Percentiles rank a stretch among this genome's conserved stretches.
phyloP scores from a whole-genome alignment of 2,329 filamentous ascomycete species.

The Talaromyces sp. region DNA sequence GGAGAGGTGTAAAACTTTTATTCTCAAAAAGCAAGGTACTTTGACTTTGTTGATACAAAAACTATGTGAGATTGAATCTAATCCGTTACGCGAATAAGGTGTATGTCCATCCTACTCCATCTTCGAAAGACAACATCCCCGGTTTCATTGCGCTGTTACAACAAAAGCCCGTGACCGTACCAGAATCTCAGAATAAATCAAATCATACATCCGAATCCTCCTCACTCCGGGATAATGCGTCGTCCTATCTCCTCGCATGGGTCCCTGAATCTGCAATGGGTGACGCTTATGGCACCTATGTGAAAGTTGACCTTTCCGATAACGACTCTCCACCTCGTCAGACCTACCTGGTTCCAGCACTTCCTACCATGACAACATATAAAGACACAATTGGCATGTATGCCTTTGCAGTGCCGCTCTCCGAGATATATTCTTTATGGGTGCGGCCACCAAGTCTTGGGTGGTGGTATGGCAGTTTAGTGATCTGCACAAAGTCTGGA shows the following conservation, averaged over 20 bases:
- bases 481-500: slow-evolving; percentile 85
- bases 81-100: slow-evolving; percentile 48
- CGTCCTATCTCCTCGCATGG: slow-evolving; percentile 85
- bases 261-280: slow-evolving; percentile 83
- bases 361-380: slow-evolving; percentile 77
- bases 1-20: slow-evolving; percentile 83
- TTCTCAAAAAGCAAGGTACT: slow-evolving; percentile 92
- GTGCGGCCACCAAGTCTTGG: slow-evolving; percentile 88
- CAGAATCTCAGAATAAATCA: slow-evolving; percentile 30
- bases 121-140: slow-evolving; percentile 89
- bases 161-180: slow-evolving; percentile 59
- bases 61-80: not conserved
- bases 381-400: slow-evolving; percentile 69
- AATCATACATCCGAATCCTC: slow-evolving; percentile 40
- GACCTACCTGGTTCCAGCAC: slow-evolving; percentile 84
- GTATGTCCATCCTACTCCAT: slow-evolving; percentile 91
- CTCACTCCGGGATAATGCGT: slow-evolving; percentile 46
- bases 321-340: slow-evolving; percentile 75
- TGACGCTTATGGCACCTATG: slow-evolving; percentile 80
- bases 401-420: slow-evolving; percentile 85
- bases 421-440: slow-evolving; percentile 82
- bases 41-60: not conserved
- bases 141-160: slow-evolving; percentile 91
- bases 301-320: slow-evolving; percentile 88
- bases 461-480: slow-evolving; percentile 96